Percentiles rank a stretch among this genome's conserved stretches.
phyloP scores from a whole-genome alignment of 371 early-diverging fungal genomes.

The Cladochytrium tenue region DNA sequence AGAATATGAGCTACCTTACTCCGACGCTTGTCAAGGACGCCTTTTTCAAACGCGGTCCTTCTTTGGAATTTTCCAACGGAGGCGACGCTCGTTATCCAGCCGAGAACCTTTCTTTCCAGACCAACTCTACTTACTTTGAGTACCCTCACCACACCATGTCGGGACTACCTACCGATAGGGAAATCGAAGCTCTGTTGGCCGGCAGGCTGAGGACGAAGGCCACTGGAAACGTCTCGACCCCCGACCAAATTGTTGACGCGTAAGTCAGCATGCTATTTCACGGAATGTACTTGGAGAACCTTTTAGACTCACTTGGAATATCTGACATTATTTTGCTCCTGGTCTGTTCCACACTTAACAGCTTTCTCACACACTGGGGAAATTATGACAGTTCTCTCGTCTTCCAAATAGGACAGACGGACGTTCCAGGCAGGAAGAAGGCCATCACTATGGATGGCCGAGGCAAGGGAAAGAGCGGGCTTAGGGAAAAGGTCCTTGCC shows the following conservation, averaged over 20 bases:
- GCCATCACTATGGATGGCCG: slow-evolving; percentile 35
- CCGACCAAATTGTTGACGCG: slow-evolving; percentile 62
- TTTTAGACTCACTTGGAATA: too few species aligned
- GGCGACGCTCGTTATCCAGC: slow-evolving; percentile 8
- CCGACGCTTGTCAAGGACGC: slow-evolving; percentile 57
- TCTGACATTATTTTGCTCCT: not conserved
- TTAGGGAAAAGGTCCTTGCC: slow-evolving; percentile 41
- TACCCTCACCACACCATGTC: slow-evolving; percentile 73
- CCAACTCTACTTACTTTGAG: slow-evolving; percentile 40
- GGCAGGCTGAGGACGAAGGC: slow-evolving; percentile 56
- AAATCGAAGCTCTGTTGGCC: slow-evolving; percentile 58
- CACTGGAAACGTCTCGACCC: slow-evolving; percentile 58
- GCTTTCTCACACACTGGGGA: slow-evolving; percentile 46
- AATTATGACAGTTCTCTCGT: slow-evolving; percentile 36
- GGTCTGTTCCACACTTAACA: too few species aligned
- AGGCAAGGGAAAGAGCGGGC: slow-evolving; percentile 49
- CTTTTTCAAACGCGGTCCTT: slow-evolving; percentile 38
- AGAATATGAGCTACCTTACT: slow-evolving; percentile 30
- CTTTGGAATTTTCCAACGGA: not conserved
- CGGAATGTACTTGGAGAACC: not conserved
- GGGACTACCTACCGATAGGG: slow-evolving; percentile 77
- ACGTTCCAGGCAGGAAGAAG: not conserved
- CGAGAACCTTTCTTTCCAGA: slow-evolving; percentile 19
- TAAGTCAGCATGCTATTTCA: slow-evolving; percentile 6
- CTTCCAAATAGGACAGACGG: slow-evolving; percentile 16